Conservation (phyloP, 2,329 filamentous ascomycete species). For the Botrytis byssoidea region DNA sequence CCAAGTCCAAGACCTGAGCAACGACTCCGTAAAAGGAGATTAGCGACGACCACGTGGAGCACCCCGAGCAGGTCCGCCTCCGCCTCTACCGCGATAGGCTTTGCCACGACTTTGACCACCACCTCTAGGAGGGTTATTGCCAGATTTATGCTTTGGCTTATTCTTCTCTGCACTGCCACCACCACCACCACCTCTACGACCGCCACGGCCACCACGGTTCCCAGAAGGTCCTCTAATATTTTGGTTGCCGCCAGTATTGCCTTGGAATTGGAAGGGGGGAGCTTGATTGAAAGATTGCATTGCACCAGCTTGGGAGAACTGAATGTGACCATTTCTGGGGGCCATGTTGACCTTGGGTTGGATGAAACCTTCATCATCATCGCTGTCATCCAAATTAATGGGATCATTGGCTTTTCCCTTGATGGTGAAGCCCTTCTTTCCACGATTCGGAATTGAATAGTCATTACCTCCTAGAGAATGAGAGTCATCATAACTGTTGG, state of each 20-base stretch:
- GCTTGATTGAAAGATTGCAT: constrained; percentile 7
- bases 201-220: constrained; percentile 1
- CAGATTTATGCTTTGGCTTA: constrained; percentile 2
- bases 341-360: constrained; percentile 29
- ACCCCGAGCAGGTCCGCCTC: constrained; percentile 7
- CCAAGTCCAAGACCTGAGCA: neutral
- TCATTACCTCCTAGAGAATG: constrained; percentile 33
- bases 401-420: constrained; percentile 38
- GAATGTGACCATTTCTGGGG: constrained; percentile 8
- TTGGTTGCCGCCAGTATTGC: neutral
- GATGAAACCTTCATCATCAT: constrained; percentile 34
- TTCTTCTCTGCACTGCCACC: constrained; percentile 1
- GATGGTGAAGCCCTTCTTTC: constrained; percentile 33
- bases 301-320: constrained; percentile 15
- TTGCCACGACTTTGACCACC: neutral
- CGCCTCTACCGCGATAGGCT: constrained; percentile 2
- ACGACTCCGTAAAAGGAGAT: neutral
- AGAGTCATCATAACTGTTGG: constrained; percentile 39
- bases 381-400: constrained; percentile 35
- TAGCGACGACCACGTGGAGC: constrained; percentile 13
- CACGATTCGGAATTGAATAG: constrained; percentile 30
- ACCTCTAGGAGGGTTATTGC: neutral
- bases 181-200: neutral
- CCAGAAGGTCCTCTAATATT: neutral
- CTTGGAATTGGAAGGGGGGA: constrained; percentile 11